Base-by-base conservation (phyloP, 495 filamentous ascomycete genomes). In the Pseudomonodictys pantanalensis region DNA sequence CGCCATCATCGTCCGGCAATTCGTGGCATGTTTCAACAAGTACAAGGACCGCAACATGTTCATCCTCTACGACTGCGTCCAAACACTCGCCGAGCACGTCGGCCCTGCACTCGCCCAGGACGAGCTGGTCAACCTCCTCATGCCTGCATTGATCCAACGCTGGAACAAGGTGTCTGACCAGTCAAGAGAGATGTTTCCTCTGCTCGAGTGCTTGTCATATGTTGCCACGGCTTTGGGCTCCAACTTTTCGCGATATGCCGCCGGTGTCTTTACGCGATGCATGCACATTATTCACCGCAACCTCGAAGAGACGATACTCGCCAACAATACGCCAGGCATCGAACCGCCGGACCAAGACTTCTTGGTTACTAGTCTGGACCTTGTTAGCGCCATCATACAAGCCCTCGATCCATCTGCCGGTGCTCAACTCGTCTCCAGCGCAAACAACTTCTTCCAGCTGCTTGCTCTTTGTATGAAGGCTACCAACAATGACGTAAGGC, bases 41-140 rank as follows among this genome's bases (percentile, higher is more conserved):
- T 99, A 97, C 82, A 97, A 99, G 78, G 92, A 97, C 71, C 85
- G 90, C 48, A 99, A 99, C 77, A 96, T 96, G 84, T 97, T 92
- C 76, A 91, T 97, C 56, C 84, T 99, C 32, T 99, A 99, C 74
- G 95, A 97, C 76, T 99, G 93, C 74, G 89, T 99, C 45, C 93
- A 99, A 74, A 97, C 95, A 0, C 77, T 99, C 35, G 93, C 93
- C 12, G 95, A 99, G 69, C 86, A 91, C 71, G 87, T 97, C 45
- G 88, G 90, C 47, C 83, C 83, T 17, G 83, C 87, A 41, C 76
- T 99, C 42, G 84, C 89, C 9, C 79, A 84, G 64, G 87, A 89
- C 3, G 82, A 91, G 52, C 79, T 95, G 4, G 84, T 92, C 38
- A 81, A 87, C 56, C 81, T 91, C 56, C 78, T 99, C 56, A 99